Conservation (phyloP, 2,329 filamentous ascomycete genomes). For the Colletotrichum euphorbiae region DNA sequence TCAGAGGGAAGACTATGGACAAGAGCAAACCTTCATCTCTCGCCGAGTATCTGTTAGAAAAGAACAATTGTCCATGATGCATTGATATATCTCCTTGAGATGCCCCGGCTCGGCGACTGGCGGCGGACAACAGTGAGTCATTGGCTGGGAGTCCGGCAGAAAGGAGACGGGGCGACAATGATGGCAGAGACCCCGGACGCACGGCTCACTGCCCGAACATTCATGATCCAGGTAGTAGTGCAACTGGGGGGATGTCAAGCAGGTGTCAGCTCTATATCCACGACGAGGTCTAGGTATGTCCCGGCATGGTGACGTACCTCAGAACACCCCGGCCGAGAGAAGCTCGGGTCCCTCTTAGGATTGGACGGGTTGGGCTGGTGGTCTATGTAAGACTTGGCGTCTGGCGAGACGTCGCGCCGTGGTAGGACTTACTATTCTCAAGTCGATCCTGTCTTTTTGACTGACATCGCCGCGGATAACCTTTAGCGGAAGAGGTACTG, state of each 20-base stretch:
- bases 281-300: background rate
- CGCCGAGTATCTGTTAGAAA: conserved; percentile 34
- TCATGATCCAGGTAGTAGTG: conserved; percentile 40
- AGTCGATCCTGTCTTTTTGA: conserved; percentile 32
- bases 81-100: conserved; percentile 39
- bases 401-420: background rate
- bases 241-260: conserved; percentile 10
- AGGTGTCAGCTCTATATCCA: conserved; percentile 15
- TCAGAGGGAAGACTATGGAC: background rate
- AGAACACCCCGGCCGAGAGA: conserved; percentile 34
- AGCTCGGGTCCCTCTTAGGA: conserved; percentile 24
- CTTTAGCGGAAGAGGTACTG: conserved; percentile 31
- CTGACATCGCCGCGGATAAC: conserved; percentile 35
- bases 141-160: conserved; percentile 33
- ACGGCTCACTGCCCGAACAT: conserved; percentile 32
- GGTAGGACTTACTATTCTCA: conserved; percentile 29
- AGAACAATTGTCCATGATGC: conserved; percentile 38
- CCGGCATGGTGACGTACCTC: conserved; percentile 23
- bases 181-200: conserved; percentile 36
- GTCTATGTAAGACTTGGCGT: conserved; percentile 11
- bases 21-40: conserved; percentile 36
- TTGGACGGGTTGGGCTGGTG: conserved; percentile 27
- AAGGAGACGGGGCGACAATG: conserved; percentile 30
- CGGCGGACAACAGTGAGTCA: conserved; percentile 38
- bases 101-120: conserved; percentile 25